Percentiles rank a stretch among this genome's conserved stretches.
phyloP scores from a whole-genome alignment of 371 early-diverging fungal species.

The Aphelidium insulamus region DNA sequence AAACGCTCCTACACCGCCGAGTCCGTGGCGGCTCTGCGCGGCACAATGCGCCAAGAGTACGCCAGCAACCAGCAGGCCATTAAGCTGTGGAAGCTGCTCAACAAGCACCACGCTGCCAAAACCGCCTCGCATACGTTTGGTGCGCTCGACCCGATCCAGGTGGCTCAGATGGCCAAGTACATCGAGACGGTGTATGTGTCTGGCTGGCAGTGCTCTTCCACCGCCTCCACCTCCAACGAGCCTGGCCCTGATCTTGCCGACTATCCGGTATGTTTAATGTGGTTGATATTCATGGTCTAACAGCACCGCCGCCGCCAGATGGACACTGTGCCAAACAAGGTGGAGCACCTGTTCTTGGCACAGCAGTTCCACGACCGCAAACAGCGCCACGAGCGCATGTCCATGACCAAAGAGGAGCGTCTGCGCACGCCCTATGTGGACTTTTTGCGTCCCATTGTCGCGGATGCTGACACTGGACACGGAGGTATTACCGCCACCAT shows the following conservation, averaged over 20 bases:
- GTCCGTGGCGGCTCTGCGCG: slow-evolving; percentile 73
- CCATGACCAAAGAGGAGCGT: slow-evolving; percentile 39
- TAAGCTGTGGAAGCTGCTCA: slow-evolving; percentile 72
- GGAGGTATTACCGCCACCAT: slow-evolving; percentile 79
- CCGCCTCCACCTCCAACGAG: slow-evolving; percentile 89
- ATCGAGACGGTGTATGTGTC: slow-evolving; percentile 93
- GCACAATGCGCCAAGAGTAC: slow-evolving; percentile 45
- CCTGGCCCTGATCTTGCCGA: slow-evolving; percentile 97
- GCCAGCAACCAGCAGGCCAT: slow-evolving; percentile 71
- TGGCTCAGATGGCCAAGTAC: slow-evolving; percentile 91
- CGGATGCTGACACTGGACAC: slow-evolving; percentile 95
- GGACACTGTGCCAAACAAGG: slow-evolving; percentile 97
- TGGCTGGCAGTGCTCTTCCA: slow-evolving; percentile 95
- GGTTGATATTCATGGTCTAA: slow-evolving; percentile 1
- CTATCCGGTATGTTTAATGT: slow-evolving; percentile 77
- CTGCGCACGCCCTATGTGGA: slow-evolving; percentile 52
- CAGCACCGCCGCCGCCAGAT: slow-evolving; percentile 11
- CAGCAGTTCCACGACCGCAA: slow-evolving; percentile 95
- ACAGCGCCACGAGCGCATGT: slow-evolving; percentile 72
- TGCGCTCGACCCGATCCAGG: slow-evolving; percentile 79
- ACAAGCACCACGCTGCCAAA: slow-evolving; percentile 44
- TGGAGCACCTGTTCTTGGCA: slow-evolving; percentile 92
- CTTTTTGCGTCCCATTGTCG: slow-evolving; percentile 85
- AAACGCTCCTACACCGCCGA: slow-evolving; percentile 82
- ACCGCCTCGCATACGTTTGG: slow-evolving; percentile 87